Evolutionary conservation across 768 basidiomycete genomes (phyloP), one percentile per base, ranked within the genome.

Genomic region (Termitomyces sp.): DNA sequence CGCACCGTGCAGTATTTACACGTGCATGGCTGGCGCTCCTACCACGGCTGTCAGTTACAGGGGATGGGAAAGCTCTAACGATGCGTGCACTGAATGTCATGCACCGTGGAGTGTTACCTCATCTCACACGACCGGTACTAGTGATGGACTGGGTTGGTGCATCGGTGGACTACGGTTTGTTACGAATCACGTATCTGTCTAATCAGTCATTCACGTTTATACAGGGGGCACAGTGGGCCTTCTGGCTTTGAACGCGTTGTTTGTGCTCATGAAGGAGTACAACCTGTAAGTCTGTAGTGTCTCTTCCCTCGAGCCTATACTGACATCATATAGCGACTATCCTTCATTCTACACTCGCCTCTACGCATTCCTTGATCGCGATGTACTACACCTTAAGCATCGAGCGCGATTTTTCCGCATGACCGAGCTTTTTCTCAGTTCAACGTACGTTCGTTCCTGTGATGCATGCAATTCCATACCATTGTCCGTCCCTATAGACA

Each of bases 351-450:
- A 97, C 75, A 89, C 87, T 6, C 87, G 89, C 5, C 81, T 99
- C 2, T 98, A 98, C 69, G 81, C 87, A 1, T 91, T 98, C 69
- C 81, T 98, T 20, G 91, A 96, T 68, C 81, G 88, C 11, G 85
- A 95, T 20, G 81, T 97, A 4, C 81, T 99, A 7, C 96, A 98
- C 66, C 82, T 92, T 54, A 96, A 93, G 68, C 89, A 97, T 68
- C 85, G 97, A 13, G 90, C 96, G 1, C 84, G 96, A 44, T 98
- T 99, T 76, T 97, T 99, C 81, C 85, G 96, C 31, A 76, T 98
- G 65, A 83, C 88, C 0, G 96, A 98, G 58, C 76, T 93, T 4
- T 98, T 98, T 76, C 78, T 98, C 58, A 85, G 89, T 58, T 98
- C 96, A 3, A 90, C 93, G 94, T 97, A 61, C 60, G 89, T 36